Evolutionary conservation across 495 filamentous ascomycete genomes (phyloP), one percentile per base, ranked within the genome.

Genomic region (Xylaria nigripes): DNA sequence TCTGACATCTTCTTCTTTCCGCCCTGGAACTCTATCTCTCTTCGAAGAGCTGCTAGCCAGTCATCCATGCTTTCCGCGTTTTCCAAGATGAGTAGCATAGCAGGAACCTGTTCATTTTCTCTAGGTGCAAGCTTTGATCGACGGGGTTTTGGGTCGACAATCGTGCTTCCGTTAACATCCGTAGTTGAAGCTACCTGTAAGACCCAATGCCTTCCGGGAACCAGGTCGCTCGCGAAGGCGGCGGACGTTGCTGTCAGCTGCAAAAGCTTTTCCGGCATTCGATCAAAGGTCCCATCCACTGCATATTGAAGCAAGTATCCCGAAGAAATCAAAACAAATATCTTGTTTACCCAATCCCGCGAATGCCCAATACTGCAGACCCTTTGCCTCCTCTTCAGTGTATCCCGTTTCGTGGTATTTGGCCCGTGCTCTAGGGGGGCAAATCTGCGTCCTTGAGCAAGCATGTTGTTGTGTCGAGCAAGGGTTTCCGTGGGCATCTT

Each of bases 151-250:
- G 79, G 66, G 45, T 74, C 68, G 4, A 83, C 76, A 10, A 73
- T 56, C 6, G 75, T 71, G n/a, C 68, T 65, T 19, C 77, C 77
- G 25, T 93, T 85, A 9, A 82, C 75, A 18, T 85, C 81, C 5
- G 78, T 79, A 18, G 79, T 76, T 45, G 91, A 85, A n/a, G 86
- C 89, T 13, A 97, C 80, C 61, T 96, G 93, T 47, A 98, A 63
- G 2, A 98, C 93, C 82, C 85, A 96, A 59, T 92, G 93, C 56
- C 85, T 86, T 22, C 93, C 93, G 0, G 91, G 90, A 56, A 98
- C 93, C 2, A 86, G 81, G 69, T 98, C 93, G 59, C 85, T 95
- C 0, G 87, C 93, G 72, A 95, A 98, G 18, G 93, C 93, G 12
- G 90, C 90, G 6, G 93, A 95, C 16, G 89, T 81, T 54, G 85